Base-by-base conservation (phyloP, 73 alveolate species). In the Stentor roeselii region DNA sequence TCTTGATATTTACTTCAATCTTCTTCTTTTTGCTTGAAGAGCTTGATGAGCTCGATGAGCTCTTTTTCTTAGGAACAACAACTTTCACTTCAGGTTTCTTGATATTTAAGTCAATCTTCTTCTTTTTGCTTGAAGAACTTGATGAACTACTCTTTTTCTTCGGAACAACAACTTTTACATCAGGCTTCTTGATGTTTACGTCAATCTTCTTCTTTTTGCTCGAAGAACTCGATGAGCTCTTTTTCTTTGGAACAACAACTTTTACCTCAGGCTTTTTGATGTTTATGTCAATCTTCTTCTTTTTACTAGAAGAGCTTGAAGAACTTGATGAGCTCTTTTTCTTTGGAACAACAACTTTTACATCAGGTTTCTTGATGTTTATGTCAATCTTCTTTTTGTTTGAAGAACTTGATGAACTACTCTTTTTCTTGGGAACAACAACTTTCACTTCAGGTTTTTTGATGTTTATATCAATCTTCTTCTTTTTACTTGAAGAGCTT, bases 191-290 rank as follows among this genome's bases (percentile, higher is more conserved):
- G 67, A 11, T 6, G 67, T 50, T 50, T 50, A 50, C 21, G 30
- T 50, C 67, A 50, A 50, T 50, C 21, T 50, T 50, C 67, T 50
- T 50, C 67, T 50, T 50, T 50, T 50, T 50, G 67, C 67, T 50
- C 6, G 30, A 11, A 21, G 30, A 11, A 21, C 67, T 50, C 6
- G 30, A 11, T 11, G 30, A 11, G 21, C 67, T 50, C 67, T 50
- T 50, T 50, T 50, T 50, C 21, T 50, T 50, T 50, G 30, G 30
- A 50, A 50, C 67, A 50, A 50, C 21, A 11, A 50, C 21, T 21
- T 50, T 50, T 50, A 21, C 30, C 21, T 6, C 67, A 50, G 21
- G 30, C 6, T 6, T 6, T 21, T 50, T 50, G 21, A 50, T 21
- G 21, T 6, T 21, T 11, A 50, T 50, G 21, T 11, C 67, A 11